These are phyloP conservation scores for Leccinum boreale DNA, from an alignment of 768 basidiomycete species.

Conservation along the genomic window DNA sequence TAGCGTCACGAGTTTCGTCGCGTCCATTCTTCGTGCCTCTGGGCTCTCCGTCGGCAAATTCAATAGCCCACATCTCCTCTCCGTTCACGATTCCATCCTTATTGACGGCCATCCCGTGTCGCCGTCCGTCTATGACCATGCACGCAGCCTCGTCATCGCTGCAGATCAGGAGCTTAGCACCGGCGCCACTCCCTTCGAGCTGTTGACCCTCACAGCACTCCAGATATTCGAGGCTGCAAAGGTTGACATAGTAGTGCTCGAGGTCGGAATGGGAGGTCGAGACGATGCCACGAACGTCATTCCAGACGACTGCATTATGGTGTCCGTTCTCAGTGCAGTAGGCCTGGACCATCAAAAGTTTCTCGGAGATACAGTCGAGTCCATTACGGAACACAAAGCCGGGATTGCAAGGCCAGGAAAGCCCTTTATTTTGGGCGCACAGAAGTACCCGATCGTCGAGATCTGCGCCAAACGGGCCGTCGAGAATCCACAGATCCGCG, in stretches of 20 bases:
- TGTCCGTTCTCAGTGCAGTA: conserved; percentile 81
- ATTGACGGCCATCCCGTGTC: conserved; percentile 59
- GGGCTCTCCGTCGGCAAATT: conserved; percentile 71
- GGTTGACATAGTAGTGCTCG: conserved; percentile 84
- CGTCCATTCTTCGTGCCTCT: conserved; percentile 65
- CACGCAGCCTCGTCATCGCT: conserved; percentile 46
- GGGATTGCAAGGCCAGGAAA: conserved; percentile 65
- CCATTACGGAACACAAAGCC: conserved; percentile 81
- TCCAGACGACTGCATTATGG: conserved; percentile 61
- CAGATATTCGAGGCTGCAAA: conserved; percentile 61
- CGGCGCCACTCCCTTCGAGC: conserved; percentile 73
- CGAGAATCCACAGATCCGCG: conserved; percentile 34
- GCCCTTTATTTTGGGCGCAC: conserved; percentile 66
- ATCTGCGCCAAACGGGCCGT: conserved; percentile 43
- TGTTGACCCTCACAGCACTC: conserved; percentile 80
- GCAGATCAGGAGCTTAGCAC: conserved; percentile 43
- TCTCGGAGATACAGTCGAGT: conserved; percentile 70
- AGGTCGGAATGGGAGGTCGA: conserved; percentile 94
- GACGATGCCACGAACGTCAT: conserved; percentile 93
- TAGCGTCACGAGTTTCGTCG: conserved; percentile 79
- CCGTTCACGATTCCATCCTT: conserved; percentile 70
- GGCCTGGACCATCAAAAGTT: conserved; percentile 94
- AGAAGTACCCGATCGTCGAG: conserved; percentile 51
- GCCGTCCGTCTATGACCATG: conserved; percentile 42
- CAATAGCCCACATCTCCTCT: conserved; percentile 90